Percentiles rank a stretch among this genome's conserved stretches.
phyloP scores from a whole-genome alignment of 2,329 filamentous ascomycete genomes.

The Ilyonectria mors-panacis region DNA sequence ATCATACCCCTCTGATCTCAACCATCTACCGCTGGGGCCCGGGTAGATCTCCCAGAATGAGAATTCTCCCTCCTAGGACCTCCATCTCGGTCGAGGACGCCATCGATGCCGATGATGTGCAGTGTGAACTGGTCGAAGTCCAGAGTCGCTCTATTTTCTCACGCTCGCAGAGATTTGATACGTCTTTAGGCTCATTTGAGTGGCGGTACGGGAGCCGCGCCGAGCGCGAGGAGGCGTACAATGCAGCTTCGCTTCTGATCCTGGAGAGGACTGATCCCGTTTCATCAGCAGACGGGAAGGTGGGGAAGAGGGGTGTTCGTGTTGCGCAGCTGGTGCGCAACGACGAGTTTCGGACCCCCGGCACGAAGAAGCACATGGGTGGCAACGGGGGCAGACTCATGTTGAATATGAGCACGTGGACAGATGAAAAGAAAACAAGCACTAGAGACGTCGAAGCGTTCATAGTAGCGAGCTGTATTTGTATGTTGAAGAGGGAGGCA shows the following conservation, averaged over 20 bases:
- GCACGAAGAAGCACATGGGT: constrained; percentile 34
- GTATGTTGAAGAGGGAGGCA: constrained; percentile 44
- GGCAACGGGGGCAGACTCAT: constrained; percentile 44
- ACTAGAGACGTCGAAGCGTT: constrained; percentile 37
- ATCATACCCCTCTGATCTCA: constrained; percentile 34
- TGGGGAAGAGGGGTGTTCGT: constrained; percentile 20
- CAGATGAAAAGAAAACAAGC: constrained; percentile 25
- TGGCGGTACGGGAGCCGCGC: constrained; percentile 39
- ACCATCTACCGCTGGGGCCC: constrained; percentile 44
- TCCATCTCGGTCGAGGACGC: constrained; percentile 37
- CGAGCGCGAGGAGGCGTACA: constrained; percentile 28
- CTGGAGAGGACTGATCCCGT: constrained; percentile 33
- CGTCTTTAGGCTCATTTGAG: constrained; percentile 38
- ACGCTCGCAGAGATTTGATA: constrained; percentile 39
- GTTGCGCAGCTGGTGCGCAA: constrained; percentile 42
- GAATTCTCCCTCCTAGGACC: constrained; percentile 23
- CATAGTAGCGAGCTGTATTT: constrained; percentile 39
- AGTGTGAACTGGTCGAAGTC: constrained; percentile 36
- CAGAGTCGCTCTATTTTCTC: constrained; percentile 35
- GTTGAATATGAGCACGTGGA: constrained; percentile 41
- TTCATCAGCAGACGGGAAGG: background rate
- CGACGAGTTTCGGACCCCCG: constrained; percentile 38
- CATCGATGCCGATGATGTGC: constrained; percentile 13
- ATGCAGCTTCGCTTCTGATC: constrained; percentile 38
- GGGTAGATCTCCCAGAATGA: constrained; percentile 36